Evolutionary conservation across 2,329 filamentous ascomycete species (phyloP), one percentile per base, ranked within the genome.

Genomic region (Chaetomium sp.): DNA sequence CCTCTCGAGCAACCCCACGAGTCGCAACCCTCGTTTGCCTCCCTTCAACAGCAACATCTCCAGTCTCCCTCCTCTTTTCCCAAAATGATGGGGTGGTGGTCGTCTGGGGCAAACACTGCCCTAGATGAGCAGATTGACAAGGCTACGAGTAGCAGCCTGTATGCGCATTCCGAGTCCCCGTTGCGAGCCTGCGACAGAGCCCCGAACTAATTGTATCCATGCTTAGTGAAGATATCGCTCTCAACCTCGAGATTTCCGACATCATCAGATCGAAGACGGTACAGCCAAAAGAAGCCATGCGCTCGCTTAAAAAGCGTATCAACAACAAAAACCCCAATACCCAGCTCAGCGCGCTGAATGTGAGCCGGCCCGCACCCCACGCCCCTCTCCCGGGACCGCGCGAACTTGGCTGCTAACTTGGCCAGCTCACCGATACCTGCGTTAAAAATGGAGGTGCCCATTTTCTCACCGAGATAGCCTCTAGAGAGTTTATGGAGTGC

Each of bases 191-290:
- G 29, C 50, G 42, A 57, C 53, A 21, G 33, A 23, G 51, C 38
- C 21, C 27, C 27, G 23, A 13, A 57, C 67, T 67, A 29, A 66
- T 6, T 51, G 19, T 38, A 27, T 55, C 27, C n/a, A 51, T 38
- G 54, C 64, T 21, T 72, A 96, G 92, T 71, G 93, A 99, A 80
- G 94, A 99, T 75, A 98, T 99, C 76, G 90, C 95, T 49, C 87
- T 97, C 71, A 98, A 98, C 77, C 88, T 99, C 74, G 95, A 99
- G 79, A 98, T 99, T 72, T 97, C 94, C 77, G 95, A 99, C 81
- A 83, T 96, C 72, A 97, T 99, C 78, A 88, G 95, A 72, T 98
- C 93, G 74, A 98, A 98, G 82, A 96, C 93, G 21, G 94, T 99
- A 58, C 93, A 93, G 77, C 94, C 95, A 61, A 97, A 94, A 78